Percentiles rank a stretch among this genome's conserved stretches.
These are phyloP conservation scores for Pascua guehoae DNA, from an alignment of 1,284 basidiomycete genomes.

Conservation along the genomic window DNA sequence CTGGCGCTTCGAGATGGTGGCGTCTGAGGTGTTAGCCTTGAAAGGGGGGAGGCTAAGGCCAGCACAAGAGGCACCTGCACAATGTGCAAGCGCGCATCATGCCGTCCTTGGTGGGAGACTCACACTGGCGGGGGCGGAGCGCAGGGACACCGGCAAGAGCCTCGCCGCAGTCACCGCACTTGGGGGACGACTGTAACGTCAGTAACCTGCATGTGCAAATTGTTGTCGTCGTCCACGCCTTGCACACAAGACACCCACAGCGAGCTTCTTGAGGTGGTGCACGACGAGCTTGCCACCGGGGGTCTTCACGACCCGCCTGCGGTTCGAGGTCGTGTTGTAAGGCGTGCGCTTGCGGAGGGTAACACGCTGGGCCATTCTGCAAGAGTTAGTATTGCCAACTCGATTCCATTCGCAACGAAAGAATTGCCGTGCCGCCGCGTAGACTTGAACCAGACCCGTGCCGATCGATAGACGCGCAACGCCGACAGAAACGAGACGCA, in stretches of 20 bases:
- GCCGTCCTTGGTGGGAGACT: slow-evolving; percentile 16
- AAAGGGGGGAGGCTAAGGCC: too few species aligned
- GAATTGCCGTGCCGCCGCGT: too few species aligned
- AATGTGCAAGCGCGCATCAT: too few species aligned
- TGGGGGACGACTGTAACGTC: slow-evolving; percentile 60
- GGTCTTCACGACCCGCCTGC: slow-evolving; percentile 93
- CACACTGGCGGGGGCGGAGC: slow-evolving; percentile 79
- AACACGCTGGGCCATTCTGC: slow-evolving; percentile 95
- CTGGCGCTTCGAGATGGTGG: slow-evolving; percentile 88
- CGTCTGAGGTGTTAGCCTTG: slow-evolving; percentile 51
- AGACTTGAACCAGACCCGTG: neutral
- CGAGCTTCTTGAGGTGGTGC: slow-evolving; percentile 53
- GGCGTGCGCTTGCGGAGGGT: slow-evolving; percentile 98
- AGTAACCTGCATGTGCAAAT: slow-evolving; percentile 4
- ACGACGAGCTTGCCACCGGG: slow-evolving; percentile 58
- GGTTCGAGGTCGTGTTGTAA: slow-evolving; percentile 98
- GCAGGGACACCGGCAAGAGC: slow-evolving; percentile 89
- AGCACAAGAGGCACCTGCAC: too few species aligned
- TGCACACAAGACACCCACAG: slow-evolving; percentile 35
- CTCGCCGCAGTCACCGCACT: slow-evolving; percentile 95
- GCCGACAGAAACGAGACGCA: neutral
- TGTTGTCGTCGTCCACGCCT: neutral
- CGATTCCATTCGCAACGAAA: too few species aligned
- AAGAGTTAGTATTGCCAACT: slow-evolving; percentile 7
- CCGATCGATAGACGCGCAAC: neutral